Conservation (phyloP, 306 rosid species). For the Delonix regia region DNA sequence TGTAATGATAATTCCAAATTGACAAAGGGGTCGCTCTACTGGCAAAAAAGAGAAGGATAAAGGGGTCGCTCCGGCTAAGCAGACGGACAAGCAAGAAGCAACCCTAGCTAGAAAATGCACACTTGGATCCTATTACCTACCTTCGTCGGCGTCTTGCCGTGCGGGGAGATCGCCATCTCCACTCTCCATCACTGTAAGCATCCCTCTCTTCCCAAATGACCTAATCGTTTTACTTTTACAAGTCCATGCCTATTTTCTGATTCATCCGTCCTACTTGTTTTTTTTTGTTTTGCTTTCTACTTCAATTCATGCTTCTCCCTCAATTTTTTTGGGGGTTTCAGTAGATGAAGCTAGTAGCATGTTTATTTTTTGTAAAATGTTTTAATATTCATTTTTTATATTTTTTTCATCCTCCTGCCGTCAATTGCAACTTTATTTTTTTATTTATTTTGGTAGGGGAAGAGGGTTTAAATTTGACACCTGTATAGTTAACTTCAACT, state of each 20-base stretch:
- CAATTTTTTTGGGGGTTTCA: neutral
- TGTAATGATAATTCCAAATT: neutral
- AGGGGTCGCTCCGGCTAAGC: no score
- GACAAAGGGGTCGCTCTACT: no score
- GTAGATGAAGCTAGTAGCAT: neutral
- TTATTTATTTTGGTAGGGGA: neutral
- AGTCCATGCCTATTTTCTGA: neutral
- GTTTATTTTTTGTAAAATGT: neutral
- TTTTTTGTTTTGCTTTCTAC: neutral
- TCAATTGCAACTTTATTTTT: neutral
- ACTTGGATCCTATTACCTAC: neutral
- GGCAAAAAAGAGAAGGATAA: no score
- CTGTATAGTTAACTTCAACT: neutral
- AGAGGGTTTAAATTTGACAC: neutral
- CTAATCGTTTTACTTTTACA: neutral
- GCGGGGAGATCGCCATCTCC: neutral
- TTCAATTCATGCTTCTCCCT: neutral
- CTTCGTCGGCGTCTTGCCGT: neutral
- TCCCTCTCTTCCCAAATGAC: neutral
- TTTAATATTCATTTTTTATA: neutral
- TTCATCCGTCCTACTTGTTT: neutral
- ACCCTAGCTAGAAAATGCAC: constrained; percentile 17
- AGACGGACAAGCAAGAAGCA: no score
- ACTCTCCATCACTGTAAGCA: neutral
- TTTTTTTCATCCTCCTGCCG: neutral